Evolutionary conservation across 176 grass and related monocot species (phyloP).

Genomic region (Triticum urartu): DNA sequence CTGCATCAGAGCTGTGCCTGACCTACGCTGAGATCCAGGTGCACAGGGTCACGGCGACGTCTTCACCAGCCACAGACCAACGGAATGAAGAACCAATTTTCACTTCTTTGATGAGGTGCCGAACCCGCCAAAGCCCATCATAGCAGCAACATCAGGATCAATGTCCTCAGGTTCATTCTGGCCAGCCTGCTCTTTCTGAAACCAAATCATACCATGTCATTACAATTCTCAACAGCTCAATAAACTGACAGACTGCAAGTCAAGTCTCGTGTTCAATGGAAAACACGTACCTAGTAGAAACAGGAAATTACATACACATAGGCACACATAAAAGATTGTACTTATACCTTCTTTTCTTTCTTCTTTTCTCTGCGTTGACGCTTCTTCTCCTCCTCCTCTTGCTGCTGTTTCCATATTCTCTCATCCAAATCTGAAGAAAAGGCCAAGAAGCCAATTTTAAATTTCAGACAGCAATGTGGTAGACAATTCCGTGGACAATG

Average conservation of each 20-base stretch:
- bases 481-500: neutral
- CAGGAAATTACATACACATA: neutral
- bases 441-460: neutral
- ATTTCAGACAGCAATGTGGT: neutral
- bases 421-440: constrained; percentile 81
- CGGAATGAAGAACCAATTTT: neutral
- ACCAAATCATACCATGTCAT: neutral
- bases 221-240: too few relatives aligned
- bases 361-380: constrained; percentile 77
- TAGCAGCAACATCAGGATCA: constrained; percentile 76
- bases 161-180: constrained; percentile 69
- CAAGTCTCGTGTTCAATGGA: neutral
- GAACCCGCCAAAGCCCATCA: constrained; percentile 95
- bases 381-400: constrained; percentile 95
- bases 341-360: constrained; percentile 93
- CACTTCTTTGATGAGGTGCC: constrained; percentile 67
- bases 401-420: constrained; percentile 91
- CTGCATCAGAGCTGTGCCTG: neutral
- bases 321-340: neutral
- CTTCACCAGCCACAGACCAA: neutral
- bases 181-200: constrained; percentile 73
- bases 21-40: neutral
- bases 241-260: too few relatives aligned
- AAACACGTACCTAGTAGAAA: neutral
- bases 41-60: neutral